These are phyloP conservation scores for Pseudognaphalium luteoalbum DNA, from an alignment of 129 eudicot genomes.

Conservation along the genomic window DNA sequence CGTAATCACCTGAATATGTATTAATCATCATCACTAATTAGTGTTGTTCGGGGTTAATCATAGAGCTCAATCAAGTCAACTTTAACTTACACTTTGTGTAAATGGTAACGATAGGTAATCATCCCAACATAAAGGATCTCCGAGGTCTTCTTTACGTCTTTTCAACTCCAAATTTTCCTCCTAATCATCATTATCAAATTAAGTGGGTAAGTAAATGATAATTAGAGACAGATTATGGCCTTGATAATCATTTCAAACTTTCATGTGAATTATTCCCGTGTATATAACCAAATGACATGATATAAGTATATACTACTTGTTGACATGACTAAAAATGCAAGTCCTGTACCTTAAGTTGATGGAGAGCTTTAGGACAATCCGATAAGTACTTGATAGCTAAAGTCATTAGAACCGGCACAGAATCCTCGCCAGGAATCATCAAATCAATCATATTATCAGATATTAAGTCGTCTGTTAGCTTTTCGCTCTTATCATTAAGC, in stretches of 20 bases:
- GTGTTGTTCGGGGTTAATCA: background rate
- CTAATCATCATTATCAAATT: conserved; percentile 36
- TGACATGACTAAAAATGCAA: background rate
- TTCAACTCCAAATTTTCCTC: conserved; percentile 84
- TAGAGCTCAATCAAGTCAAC: background rate
- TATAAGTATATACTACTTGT: background rate
- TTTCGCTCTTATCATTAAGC: conserved; percentile 55
- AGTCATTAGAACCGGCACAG: conserved; percentile 80
- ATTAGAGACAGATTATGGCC: conserved; percentile 18
- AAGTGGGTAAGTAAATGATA: conserved; percentile 30
- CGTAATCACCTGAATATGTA: conserved; percentile 62
- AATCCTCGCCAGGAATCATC: conserved; percentile 99
- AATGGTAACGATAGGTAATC: conserved; percentile 78
- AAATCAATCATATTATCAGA: conserved; percentile 85
- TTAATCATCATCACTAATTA: background rate
- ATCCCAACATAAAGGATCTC: conserved; percentile 64
- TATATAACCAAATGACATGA: background rate
- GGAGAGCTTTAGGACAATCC: conserved; percentile 79
- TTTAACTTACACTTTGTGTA: conserved; percentile 69
- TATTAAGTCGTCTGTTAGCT: conserved; percentile 66
- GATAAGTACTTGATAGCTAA: conserved; percentile 81
- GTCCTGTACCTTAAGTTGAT: conserved; percentile 59
- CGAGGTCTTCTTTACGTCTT: conserved; percentile 56
- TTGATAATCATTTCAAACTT: conserved; percentile 20
- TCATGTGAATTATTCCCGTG: too few species aligned